Evolutionary conservation across 2,329 filamentous ascomycete genomes (phyloP), one percentile per base, ranked within the genome.

Genomic region (Aspergillus flavus): DNA sequence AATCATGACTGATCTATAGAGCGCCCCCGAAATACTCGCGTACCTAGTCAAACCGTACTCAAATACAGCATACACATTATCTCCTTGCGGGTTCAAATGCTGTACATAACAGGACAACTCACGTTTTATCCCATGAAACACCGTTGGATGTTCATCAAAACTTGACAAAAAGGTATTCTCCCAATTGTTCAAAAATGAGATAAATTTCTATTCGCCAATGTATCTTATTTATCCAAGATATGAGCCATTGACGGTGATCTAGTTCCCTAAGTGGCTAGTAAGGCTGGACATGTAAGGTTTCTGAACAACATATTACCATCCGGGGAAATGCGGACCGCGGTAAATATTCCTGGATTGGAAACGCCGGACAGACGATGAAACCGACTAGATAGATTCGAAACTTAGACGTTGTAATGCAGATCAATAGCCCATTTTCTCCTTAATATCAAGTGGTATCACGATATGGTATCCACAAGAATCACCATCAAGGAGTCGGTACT

Each of bases 301-400:
- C 26, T 21, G 6, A 39, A 23, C 34, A 28, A 32, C 19, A 26
- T 28, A 55, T 39, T 23, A 19, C 32, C 5, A 39, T 39, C 52
- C n/a, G 32, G 52, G 52, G 32, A 55, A 55, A 55, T 23, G 32
- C 52, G 52, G 32, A 39, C 34, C 32, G n/a, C 30, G 50, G 30
- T 54, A 36, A 54, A 54, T 54, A 6, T 53, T 34, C 50, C 32
- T 23, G 12, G 46, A 6, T 26, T 30, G 48, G 12, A 52, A 52
- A 52, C 48, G 30, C 48, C 48, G 48, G 48, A 52, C 48, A 52
- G 19, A 12, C 11, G 48, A 52, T 52, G 48, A 52, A 52, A 52
- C 48, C 6, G 48, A 52, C 48, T 52, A 52, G 28, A 32, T 52
- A 32, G 48, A 52, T 52, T 52, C 26, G 48, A 32, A 52, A 52